Conservation (phyloP, 2,329 filamentous ascomycete genomes). For the Exophiala dermatitidis region DNA sequence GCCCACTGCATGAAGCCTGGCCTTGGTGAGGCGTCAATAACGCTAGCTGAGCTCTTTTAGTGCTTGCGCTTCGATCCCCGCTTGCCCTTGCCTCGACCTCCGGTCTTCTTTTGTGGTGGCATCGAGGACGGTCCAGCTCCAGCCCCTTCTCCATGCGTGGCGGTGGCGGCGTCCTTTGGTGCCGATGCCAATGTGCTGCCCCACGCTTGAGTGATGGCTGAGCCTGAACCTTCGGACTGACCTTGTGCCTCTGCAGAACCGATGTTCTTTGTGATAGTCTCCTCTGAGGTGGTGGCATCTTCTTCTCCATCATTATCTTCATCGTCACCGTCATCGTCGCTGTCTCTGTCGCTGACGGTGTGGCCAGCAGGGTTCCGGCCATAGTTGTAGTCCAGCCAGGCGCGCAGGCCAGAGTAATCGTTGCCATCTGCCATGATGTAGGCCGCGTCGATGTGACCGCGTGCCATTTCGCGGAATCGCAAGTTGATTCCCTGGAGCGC, state of each 20-base stretch:
- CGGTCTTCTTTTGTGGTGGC: constrained; percentile 3
- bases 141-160: constrained; percentile 2
- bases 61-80: constrained; percentile 5
- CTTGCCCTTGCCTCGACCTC: constrained; percentile 3
- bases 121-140: neutral
- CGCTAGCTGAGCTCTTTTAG: neutral
- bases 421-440: constrained; percentile 15
- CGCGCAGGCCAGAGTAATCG: constrained; percentile 13
- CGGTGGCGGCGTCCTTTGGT: neutral
- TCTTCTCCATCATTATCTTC: neutral
- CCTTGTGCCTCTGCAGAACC: neutral
- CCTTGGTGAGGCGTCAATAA: too few species aligned
- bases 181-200: neutral
- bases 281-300: neutral
- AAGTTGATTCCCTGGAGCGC: constrained; percentile 11
- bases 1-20: too few species aligned
- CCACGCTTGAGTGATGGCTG: neutral
- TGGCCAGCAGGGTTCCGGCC: neutral
- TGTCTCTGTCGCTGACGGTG: neutral
- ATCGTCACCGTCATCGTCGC: neutral
- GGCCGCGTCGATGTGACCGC: constrained; percentile 17
- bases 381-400: constrained; percentile 16
- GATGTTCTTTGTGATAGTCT: neutral
- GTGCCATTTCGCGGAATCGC: constrained; percentile 14
- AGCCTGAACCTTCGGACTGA: neutral